Base-by-base conservation (phyloP, 495 filamentous ascomycete species). In the Neurospora hispaniola region DNA sequence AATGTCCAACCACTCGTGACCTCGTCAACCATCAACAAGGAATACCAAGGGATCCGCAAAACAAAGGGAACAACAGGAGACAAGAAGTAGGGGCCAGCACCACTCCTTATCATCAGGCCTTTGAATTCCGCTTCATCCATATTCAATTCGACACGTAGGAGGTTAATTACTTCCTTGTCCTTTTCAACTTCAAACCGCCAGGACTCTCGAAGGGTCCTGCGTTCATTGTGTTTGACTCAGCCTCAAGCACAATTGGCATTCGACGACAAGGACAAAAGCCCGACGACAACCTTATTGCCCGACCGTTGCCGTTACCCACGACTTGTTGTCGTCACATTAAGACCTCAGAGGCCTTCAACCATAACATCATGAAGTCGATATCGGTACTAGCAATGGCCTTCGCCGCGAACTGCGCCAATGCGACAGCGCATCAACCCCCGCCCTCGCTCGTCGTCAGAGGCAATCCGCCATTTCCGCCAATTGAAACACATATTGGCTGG, bases 311-410 rank as follows among this genome's bases (percentile, higher is more conserved):
- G 54, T 59, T 59, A 27, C 46, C 46, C 10, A 54, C 46, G 46
- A 54, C 20, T 59, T 23, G 20, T 59, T 27, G 14, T 59, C 5
- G 23, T 59, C 23, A 31, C 20, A 7, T 59, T 7, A 27, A 54
- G 11, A 59, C 48, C 2, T 59, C 20, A 11, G 14, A 59, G 23
- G 6, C 48, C 11, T 23, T 59, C 48, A 23, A 27, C 20, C 6
- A 27, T 35, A 4, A 4, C 75, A 77, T n/a, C 12, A 82, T 82
- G 81, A 78, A 77, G 75, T 73, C 77, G 18, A 70, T 74, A 41
- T 20, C 69, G 3, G 41, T 79, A 14, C 18, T 78, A 39, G 69
- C 74, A 4, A 72, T 72, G 12, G 74, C 74, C 12, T 14, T 76
- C 42, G 76, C 74, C 62, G 77, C 76, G 23, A 71, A 43, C 40